These are phyloP conservation scores for Boletus reticulatus DNA, from an alignment of 768 basidiomycete genomes.

Conservation along the genomic window DNA sequence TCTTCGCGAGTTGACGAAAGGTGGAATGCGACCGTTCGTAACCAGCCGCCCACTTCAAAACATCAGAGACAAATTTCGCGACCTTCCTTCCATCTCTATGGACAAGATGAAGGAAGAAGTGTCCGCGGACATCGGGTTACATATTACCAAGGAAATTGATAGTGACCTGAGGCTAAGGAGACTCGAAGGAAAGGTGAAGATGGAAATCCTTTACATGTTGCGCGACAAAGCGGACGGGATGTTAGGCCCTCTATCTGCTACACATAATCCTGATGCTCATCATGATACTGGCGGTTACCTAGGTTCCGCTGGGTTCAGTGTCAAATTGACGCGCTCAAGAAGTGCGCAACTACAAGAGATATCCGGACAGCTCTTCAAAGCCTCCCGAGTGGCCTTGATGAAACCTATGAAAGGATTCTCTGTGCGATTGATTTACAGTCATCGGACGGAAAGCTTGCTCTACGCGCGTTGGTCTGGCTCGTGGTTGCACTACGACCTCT, in stretches of 20 bases:
- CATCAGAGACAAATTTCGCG: neutral
- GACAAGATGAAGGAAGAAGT: neutral
- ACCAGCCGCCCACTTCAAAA: conserved; percentile 11
- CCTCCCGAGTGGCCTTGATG: conserved; percentile 15
- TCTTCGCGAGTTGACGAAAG: neutral
- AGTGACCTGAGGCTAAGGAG: neutral
- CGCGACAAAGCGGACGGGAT: conserved; percentile 10
- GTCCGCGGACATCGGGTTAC: conserved; percentile 6
- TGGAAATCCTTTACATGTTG: neutral
- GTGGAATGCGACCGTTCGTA: conserved; percentile 7
- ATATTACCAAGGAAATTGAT: conserved; percentile 5
- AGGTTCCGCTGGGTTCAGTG: conserved; percentile 23
- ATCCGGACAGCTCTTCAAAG: conserved; percentile 1
- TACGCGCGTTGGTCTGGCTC: conserved; percentile 13
- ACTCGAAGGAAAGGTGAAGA: neutral
- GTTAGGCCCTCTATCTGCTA: neutral
- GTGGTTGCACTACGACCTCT: conserved; percentile 10
- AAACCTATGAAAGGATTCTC: conserved; percentile 19
- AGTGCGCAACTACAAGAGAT: conserved; percentile 1
- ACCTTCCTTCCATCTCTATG: conserved; percentile 8
- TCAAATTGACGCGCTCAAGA: conserved; percentile 9
- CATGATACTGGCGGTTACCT: neutral
- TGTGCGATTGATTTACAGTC: neutral
- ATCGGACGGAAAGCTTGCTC: neutral
- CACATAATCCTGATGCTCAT: neutral